Conservation (phyloP, 208 protist species). For the Porcisia hertigi region DNA sequence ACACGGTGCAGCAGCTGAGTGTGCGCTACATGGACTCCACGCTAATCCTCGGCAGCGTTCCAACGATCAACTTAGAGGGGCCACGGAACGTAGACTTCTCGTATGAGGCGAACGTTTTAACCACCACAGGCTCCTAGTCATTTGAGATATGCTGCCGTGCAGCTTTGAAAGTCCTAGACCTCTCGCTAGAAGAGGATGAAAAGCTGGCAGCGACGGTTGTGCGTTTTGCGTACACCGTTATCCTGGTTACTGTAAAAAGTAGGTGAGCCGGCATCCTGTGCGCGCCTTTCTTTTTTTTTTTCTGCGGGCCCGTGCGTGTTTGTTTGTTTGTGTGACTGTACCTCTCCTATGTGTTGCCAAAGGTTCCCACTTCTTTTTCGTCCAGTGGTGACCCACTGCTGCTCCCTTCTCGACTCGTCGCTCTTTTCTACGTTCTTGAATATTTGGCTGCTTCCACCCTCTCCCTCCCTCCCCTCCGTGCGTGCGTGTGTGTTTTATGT, state of each 20-base stretch:
- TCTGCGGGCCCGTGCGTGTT: not conserved
- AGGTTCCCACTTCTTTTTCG: not conserved
- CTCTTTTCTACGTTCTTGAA: not conserved
- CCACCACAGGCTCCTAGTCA: not conserved
- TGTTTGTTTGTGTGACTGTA: not conserved
- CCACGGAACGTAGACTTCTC: constrained; percentile 49
- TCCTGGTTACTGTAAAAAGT: not conserved
- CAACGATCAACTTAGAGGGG: constrained; percentile 55
- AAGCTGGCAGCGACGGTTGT: not conserved
- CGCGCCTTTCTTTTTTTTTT: not conserved
- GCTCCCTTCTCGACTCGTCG: not conserved
- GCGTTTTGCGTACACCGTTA: too few species aligned
- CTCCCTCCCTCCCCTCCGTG: not conserved
- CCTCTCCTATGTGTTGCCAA: not conserved
- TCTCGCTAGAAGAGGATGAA: not conserved
- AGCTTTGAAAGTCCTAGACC: not conserved
- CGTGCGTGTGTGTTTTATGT: not conserved
- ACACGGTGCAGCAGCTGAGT: constrained; percentile 62
- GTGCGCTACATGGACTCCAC: constrained; percentile 50
- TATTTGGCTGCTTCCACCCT: not conserved
- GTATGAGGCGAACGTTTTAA: constrained; percentile 10
- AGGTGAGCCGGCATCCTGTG: not conserved
- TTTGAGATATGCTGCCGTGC: not conserved
- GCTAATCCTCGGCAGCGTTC: constrained; percentile 61
- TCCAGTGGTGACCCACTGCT: not conserved